Conservation (phyloP, 441 rosid genomes). For the Pelargonium fulgidum region DNA sequence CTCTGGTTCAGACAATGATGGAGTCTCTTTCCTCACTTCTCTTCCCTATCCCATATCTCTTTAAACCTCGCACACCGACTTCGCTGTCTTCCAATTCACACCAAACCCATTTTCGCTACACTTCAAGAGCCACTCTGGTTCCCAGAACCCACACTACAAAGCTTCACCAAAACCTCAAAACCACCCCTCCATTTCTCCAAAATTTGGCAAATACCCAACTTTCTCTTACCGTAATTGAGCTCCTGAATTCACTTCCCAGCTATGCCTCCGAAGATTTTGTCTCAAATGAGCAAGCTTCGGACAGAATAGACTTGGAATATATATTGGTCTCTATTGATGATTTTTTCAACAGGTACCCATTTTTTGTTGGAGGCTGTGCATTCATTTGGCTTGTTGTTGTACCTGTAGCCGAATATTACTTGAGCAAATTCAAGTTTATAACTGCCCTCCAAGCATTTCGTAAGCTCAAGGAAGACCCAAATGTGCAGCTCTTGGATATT, state of each 20-base stretch:
- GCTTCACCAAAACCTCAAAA: conserved; percentile 10
- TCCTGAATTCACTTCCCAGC: conserved; percentile 38
- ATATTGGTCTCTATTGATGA: conserved; percentile 56
- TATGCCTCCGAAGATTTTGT: conserved; percentile 43
- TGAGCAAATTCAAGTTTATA: conserved; percentile 61
- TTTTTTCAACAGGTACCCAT: conserved; percentile 64
- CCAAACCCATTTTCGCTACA: conserved; percentile 3
- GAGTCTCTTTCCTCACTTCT: neutral
- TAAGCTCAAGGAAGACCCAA: conserved; percentile 50
- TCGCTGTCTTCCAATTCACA: conserved; percentile 13
- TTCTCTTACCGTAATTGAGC: conserved; percentile 29
- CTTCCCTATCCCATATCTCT: neutral
- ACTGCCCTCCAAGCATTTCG: conserved; percentile 60
- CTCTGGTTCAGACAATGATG: neutral
- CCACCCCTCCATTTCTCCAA: conserved; percentile 18
- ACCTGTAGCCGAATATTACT: conserved; percentile 45
- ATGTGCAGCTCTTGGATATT: conserved; percentile 75
- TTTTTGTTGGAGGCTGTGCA: conserved; percentile 74
- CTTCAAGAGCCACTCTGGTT: conserved; percentile 8
- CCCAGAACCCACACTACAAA: neutral
- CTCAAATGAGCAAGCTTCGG: conserved; percentile 31
- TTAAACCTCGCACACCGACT: neutral
- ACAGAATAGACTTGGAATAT: conserved; percentile 60
- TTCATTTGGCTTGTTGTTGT: conserved; percentile 69
- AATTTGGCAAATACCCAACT: conserved; percentile 31